Base-by-base conservation (phyloP, 1,139 yeast genomes). In the Suhomyces panamericanus region DNA sequence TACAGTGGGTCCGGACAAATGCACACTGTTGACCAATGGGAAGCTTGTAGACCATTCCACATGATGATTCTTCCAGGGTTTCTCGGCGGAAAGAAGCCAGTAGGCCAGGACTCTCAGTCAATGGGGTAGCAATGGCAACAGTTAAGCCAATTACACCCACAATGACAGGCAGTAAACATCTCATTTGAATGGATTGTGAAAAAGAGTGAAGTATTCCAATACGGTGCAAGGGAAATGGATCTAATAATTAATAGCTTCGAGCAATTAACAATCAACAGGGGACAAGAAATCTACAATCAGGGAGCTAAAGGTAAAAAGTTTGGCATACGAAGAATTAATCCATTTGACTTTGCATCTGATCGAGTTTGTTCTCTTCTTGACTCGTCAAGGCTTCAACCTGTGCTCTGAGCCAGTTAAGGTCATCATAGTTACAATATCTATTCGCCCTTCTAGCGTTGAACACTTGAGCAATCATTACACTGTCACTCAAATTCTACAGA, bases 1-100 rank as follows among this genome's bases (percentile, higher is more conserved):
- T 55, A 55, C 86, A 80, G 38, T 75, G 52, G 3, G 60, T 55
- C 4, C 49, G 49, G 1, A 73, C 74, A 55, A 68, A 77, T 24
- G 54, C 52, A 54, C 87, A 81, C 50, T 73, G 81, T 8, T 76
- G 66, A 2, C 47, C 44, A 17, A 38, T 15, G 20, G 64, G 53
- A 60, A 70, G 43, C 6, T 39, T 38, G 32, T 56, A 51, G 6
- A 69, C 53, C 10, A 28, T 38, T 12, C 42, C 39, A 36, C 55
- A 52, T 16, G 38, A 28, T 6, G 22, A 17, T 22, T 39, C 41
- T 11, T 39, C 38, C 8, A 30, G 10, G 20, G 38, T 22, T 6
- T 33, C 28, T 10, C 33, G 43, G 13, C 14, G 17, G 28, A 26
- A 41, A 41, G 12, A 29, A 9, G 12, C 30, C 30, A 22, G n/a